Conservation (phyloP, 225 moss, liverwort and hornwort species). For the Pseudoscleropodium purum region DNA sequence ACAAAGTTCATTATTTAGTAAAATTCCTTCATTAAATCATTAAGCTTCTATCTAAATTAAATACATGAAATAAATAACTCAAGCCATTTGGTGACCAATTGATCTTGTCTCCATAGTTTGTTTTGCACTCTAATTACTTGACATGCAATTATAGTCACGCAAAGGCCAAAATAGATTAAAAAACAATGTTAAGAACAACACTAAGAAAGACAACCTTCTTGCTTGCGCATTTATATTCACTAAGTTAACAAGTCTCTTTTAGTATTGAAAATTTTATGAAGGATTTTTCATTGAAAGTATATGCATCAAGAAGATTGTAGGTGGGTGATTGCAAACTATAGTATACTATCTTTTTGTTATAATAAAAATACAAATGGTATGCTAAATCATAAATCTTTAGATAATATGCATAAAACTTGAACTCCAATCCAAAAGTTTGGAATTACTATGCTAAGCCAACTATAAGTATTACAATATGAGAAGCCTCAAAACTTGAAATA, state of each 20-base stretch:
- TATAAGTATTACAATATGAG: neutral
- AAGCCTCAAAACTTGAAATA: neutral
- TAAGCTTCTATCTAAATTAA: neutral
- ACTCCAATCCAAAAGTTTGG: neutral
- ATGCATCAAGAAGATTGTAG: neutral
- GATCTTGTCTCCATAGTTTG: neutral
- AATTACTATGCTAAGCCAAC: no score
- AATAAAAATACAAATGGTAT: no score
- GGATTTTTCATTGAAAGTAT: neutral
- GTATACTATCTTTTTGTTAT: rapidly evolving
- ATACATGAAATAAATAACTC: neutral
- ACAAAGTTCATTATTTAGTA: neutral
- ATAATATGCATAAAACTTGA: neutral
- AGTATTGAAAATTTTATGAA: neutral
- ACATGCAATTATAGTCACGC: neutral
- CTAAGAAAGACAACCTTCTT: neutral
- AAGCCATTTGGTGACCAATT: neutral
- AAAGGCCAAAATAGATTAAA: neutral
- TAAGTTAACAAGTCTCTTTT: neutral
- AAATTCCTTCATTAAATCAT: neutral
- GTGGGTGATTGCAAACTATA: neutral
- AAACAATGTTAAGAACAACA: neutral
- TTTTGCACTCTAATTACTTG: neutral
- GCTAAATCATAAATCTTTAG: neutral
- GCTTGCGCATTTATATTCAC: neutral